Conservation (phyloP, 768 basidiomycete genomes). For the Saitozyma podzolica region DNA sequence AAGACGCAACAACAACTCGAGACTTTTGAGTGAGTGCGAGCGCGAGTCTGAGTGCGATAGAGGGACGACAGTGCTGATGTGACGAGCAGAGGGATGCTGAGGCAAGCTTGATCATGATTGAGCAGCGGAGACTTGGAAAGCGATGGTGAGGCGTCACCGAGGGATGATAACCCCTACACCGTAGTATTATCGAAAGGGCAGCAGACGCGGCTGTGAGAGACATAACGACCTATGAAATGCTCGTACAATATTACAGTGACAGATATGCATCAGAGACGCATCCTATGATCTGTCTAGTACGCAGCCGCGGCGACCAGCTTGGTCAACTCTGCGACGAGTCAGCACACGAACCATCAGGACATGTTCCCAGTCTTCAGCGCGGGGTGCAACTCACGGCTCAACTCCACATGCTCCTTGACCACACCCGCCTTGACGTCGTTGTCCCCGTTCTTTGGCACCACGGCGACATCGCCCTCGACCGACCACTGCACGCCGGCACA, state of each 20-base stretch:
- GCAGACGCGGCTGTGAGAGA: not conserved
- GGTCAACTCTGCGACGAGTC: slow-evolving; percentile 43
- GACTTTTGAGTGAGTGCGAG: slow-evolving; percentile 9
- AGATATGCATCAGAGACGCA: not conserved
- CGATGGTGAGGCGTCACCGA: not conserved
- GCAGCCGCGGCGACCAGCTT: slow-evolving; percentile 51
- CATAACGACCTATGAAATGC: too few species aligned
- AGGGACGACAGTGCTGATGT: too few species aligned
- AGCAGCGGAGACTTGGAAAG: too few species aligned
- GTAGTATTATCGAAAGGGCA: not conserved
- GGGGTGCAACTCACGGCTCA: slow-evolving; percentile 46
- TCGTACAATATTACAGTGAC: not conserved
- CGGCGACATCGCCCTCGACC: slow-evolving; percentile 46
- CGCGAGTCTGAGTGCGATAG: not conserved
- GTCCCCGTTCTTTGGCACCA: slow-evolving; percentile 51
- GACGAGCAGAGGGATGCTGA: too few species aligned
- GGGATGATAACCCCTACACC: not conserved
- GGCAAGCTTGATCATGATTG: too few species aligned
- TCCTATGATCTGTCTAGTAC: slow-evolving; percentile 19
- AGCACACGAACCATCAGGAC: not conserved
- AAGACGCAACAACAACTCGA: not conserved
- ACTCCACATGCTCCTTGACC: slow-evolving; percentile 52
- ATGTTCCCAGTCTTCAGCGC: not conserved
- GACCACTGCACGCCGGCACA: slow-evolving; percentile 45
- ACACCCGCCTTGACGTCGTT: slow-evolving; percentile 54